These are phyloP conservation scores for Aurinia saxatilis DNA, from an alignment of 345 rosid genomes.

Conservation along the genomic window DNA sequence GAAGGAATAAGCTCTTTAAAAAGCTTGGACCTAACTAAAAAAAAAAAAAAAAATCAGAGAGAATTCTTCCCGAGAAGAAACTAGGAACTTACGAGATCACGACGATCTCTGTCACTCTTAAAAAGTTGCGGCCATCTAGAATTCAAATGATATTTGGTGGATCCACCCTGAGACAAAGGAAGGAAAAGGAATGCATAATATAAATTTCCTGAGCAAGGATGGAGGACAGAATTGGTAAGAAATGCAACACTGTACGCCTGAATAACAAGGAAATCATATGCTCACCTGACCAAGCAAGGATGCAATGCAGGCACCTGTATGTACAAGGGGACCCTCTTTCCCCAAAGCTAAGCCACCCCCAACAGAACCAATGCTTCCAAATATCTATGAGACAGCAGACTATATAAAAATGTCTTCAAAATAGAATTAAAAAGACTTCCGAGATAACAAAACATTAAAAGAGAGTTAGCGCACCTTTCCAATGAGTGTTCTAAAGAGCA, in stretches of 20 bases:
- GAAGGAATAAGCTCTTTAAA: constrained; percentile 25
- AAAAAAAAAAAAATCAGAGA: not conserved
- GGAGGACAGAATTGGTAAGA: not conserved
- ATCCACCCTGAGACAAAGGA: constrained; percentile 66
- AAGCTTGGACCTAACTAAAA: constrained; percentile 11
- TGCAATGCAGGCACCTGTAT: constrained; percentile 96
- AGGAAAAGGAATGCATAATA: constrained; percentile 1
- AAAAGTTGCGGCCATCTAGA: constrained; percentile 91
- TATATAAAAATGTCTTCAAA: constrained; percentile 11
- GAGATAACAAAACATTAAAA: not conserved
- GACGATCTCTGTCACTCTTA: constrained; percentile 85
- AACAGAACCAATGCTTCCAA: constrained; percentile 96
- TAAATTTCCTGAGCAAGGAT: not conserved
- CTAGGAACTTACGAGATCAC: constrained; percentile 71
- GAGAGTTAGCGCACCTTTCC: constrained; percentile 62
- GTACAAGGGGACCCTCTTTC: constrained; percentile 96
- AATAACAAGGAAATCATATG: not conserved
- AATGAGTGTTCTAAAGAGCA: constrained; percentile 89
- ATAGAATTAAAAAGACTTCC: not conserved
- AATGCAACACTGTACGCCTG: not conserved
- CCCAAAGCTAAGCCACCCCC: constrained; percentile 98
- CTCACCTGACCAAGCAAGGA: constrained; percentile 97
- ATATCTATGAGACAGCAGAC: constrained; percentile 48
- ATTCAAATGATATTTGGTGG: constrained; percentile 84
- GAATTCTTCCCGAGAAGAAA: constrained; percentile 4